Base-by-base conservation (phyloP, 129 eudicot species). In the Glebionis coronaria region DNA sequence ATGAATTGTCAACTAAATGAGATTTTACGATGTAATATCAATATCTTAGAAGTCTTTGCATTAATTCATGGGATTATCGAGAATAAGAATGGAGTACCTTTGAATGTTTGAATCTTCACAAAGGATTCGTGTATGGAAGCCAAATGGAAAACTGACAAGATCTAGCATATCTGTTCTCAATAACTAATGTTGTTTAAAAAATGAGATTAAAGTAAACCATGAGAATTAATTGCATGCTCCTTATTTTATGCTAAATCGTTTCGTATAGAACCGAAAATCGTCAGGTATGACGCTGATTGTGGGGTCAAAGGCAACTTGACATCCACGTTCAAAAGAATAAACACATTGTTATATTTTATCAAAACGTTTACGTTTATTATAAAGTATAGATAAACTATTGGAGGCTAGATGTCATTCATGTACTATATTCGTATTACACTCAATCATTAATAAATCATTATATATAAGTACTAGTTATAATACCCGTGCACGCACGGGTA, bases 261-360 rank as follows among this genome's bases (percentile, higher is more conserved):
- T 71, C 11, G 29, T 16, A 28, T 29, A 53, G 20, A 73, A 55
- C 28, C 57, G 53, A 73, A 63, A 54, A 13, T 65, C 78, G 72
- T 73, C 78, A 65, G 58, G 65, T 73, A 29, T 73, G 78, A 73
- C 78, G 78, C 55, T 56, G 64, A 50, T 57, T 27, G 71, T 63
- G 71, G 29, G 77, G 54, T 35, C 9, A 18, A 59, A 58, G 12
- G 29, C 31, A 52, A 27, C 56, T 23, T 12, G 44, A 14, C 1
- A 68, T 68, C 72, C 63, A 63, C 44, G 78, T 53, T 73, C 31
- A 42, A 65, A 73, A 49, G 59, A 55, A 44, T 28, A n/a, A n/a
- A n/a, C 58, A 65, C 65, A 23, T 64, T 56, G 18, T 51, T 9
- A 10, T 73, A 73, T 44, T 73, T 42, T 23, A 63, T 53, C 55